Evolutionary conservation across 2,329 filamentous ascomycete species (phyloP), one percentile per base, ranked within the genome.

Genomic region (Neofusicoccum laricinum): DNA sequence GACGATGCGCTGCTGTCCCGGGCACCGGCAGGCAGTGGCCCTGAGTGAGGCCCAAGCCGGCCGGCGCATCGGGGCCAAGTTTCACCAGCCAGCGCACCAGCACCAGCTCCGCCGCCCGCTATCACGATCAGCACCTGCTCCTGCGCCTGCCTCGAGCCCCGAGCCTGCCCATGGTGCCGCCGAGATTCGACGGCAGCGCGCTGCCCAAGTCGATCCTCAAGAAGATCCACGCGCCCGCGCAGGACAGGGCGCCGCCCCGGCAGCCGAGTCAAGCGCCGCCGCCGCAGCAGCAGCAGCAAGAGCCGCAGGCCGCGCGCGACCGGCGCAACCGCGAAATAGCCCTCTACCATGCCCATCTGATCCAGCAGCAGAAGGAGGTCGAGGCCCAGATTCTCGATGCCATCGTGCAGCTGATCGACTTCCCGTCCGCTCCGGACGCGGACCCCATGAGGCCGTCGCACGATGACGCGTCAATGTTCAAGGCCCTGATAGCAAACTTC

Each of bases 321-420:
- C 65, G 71, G 75, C 75, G 76, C 69, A 78, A 82, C 69, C 77
- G 79, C n/a, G 85, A 89, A 65, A 84, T 92, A 64, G 94, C 93
- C 57, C 79, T 95, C 65, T 86, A 92, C 71, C 93, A 97, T 80
- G 94, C 94, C 46, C 85, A 85, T 69, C 86, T 92, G 63, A 88
- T 97, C 59, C 90, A 97, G 77, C 84, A 91, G 69, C 91, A 90
- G 72, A 96, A 94, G 76, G 86, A 90, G 55, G 84, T 91, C 68
- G 90, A 97, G 78, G 80, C 85, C 43, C 79, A 88, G 67, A 94
- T 97, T 68, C 83, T 93, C 64, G 83, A 88, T 68, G 83, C 84
- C 71, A 86, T 94, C 66, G 85, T 96, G 70, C 80, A 85, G 14
- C 88, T 97, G 4, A 86, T 91, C 68, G 88, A 86, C 64, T 81